phyloP scores from a whole-genome alignment of 2,329 filamentous ascomycete species.

The Catunica adiposa region DNA sequence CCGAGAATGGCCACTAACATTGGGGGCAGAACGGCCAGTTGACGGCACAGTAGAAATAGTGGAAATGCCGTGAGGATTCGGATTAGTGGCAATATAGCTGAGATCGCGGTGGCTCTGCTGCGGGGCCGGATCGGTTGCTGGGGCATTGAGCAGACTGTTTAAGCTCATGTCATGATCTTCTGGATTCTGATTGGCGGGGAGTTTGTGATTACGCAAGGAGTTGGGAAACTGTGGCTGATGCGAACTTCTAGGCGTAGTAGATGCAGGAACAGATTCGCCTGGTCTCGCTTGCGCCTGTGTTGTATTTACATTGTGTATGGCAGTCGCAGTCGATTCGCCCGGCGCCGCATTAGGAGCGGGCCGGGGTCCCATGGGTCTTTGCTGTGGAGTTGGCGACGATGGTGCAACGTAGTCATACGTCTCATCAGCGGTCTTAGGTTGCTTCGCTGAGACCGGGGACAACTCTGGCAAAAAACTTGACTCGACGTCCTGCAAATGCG shows the following conservation, averaged over 20 bases:
- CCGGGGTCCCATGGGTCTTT: neutral
- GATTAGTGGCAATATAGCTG: conserved; percentile 3
- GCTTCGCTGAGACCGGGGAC: conserved; percentile 36
- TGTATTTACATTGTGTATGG: neutral
- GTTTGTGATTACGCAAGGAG: neutral
- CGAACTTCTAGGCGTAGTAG: conserved; percentile 2
- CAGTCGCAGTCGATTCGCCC: conserved; percentile 2
- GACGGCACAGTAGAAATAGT: neutral
- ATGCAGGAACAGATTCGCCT: conserved; percentile 3
- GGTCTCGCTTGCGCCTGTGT: conserved; percentile 4
- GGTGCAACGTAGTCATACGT: conserved; percentile 39
- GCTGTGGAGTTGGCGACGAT: conserved; percentile 15
- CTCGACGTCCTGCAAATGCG: conserved; percentile 46
- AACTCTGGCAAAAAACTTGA: conserved; percentile 45
- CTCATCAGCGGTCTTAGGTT: conserved; percentile 32
- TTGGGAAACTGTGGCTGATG: conserved; percentile 4
- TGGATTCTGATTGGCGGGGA: neutral
- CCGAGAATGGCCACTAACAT: neutral
- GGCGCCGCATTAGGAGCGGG: neutral
- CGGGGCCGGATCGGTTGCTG: neutral
- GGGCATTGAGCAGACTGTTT: neutral
- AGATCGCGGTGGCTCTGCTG: neutral
- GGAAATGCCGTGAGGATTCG: conserved; percentile 1
- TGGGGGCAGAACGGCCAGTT: neutral
- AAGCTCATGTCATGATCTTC: conserved; percentile 7